Base-by-base conservation (phyloP, 2,329 filamentous ascomycete genomes). In the Penicillium sp. region DNA sequence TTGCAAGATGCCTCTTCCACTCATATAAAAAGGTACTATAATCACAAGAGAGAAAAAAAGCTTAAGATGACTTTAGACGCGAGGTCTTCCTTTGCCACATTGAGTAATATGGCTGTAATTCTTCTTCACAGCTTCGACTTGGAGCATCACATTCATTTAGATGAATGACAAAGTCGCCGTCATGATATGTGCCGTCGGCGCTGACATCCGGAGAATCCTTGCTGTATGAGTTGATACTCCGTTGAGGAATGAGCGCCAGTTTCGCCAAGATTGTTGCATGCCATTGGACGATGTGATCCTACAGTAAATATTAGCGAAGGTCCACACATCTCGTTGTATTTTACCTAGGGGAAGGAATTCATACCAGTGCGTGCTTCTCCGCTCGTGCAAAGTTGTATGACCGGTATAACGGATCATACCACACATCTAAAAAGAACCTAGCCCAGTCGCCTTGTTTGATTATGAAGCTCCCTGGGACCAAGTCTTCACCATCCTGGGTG, bases 321-420 rank as follows among this genome's bases (percentile, higher is more conserved):
- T 23, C n/a, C 5, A 4, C 18, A 18, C 18, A 40, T 40, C n/a
- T n/a, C 14, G 35, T 11, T 16, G 16, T 38, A 14, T 38, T 38
- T 42, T 2, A 21, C 16, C 18, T 23, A 43, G n/a, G 18, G 21
- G 18, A 28, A 48, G 23, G 12, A 30, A 48, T 6, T 3, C 18
- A 55, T 79, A 91, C 94, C 77, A 99, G 74, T 51, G 93, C 92
- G 77, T 99, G 93, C 23, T 81, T 84, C 73, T 99, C 94, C 0
- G 91, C 92, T 71, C 95, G 97, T 68, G 95, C 90, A 68, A 99
- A 99, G 69, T 96, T 96, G 76, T 99, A 99, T 63, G 82, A 89
- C 61, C 93, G 83, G 74, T 96, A 99, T 45, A 97, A 78, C 48
- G 94, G 94, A 70, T 97, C 91, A 68, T 94, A 96, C 94, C 94